phyloP scores from a whole-genome alignment of 768 basidiomycete species.

The Sarcodon aspratus region DNA sequence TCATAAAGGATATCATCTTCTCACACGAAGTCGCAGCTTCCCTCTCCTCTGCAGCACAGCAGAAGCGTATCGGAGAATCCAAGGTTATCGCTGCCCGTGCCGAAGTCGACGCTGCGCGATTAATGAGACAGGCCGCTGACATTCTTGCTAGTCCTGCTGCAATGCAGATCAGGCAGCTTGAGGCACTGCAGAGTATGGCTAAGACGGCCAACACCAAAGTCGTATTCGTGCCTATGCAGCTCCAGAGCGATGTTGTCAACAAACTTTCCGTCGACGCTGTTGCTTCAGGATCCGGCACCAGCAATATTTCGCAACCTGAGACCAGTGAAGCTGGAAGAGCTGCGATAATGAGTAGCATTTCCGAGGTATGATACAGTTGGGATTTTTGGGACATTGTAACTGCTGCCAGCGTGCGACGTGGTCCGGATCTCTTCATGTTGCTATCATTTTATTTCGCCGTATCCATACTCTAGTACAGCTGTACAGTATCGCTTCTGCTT shows the following conservation, averaged over 20 bases:
- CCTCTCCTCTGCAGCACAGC: constrained; percentile 90
- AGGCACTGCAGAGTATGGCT: constrained; percentile 93
- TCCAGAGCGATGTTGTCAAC: constrained; percentile 60
- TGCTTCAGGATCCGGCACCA: constrained; percentile 12
- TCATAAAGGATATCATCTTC: constrained; percentile 94
- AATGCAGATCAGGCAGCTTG: constrained; percentile 96
- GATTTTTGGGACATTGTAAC: no score
- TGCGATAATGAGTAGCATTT: constrained; percentile 40
- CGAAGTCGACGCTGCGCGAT: constrained; percentile 87
- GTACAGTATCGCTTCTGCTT: no score
- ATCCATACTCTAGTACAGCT: neutral
- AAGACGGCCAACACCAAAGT: constrained; percentile 84
- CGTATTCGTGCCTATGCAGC: constrained; percentile 89
- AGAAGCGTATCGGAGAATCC: constrained; percentile 93
- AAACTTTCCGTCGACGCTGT: constrained; percentile 25
- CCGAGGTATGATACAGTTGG: constrained; percentile 23
- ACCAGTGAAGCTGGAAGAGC: constrained; percentile 26
- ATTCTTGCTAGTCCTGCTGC: constrained; percentile 91
- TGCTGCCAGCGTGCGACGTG: neutral
- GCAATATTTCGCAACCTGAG: neutral
- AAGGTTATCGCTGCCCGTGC: constrained; percentile 95
- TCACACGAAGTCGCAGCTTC: constrained; percentile 82
- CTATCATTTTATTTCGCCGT: neutral
- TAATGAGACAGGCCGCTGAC: constrained; percentile 96
- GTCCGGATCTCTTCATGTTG: neutral